A percentile compares a stretch with the other conserved stretches of the same genome.
These are phyloP conservation scores for Lentinula aciculospora DNA, from an alignment of 768 basidiomycete genomes.

Conservation along the genomic window DNA sequence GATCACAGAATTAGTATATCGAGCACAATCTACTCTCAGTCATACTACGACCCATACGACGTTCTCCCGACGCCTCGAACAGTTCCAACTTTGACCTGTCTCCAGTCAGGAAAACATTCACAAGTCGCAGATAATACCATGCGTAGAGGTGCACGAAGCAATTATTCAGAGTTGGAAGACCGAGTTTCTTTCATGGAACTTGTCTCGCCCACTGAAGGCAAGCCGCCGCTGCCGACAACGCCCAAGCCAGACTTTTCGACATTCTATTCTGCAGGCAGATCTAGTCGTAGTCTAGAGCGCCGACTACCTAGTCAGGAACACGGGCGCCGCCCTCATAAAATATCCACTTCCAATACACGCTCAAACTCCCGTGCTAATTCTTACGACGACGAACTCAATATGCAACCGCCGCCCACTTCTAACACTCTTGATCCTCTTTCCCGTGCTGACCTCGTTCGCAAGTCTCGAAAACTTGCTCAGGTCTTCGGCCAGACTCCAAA, in stretches of 20 bases:
- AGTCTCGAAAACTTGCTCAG: slow-evolving; percentile 73
- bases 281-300: slow-evolving; percentile 16
- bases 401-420: slow-evolving; percentile 50
- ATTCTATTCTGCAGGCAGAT: neutral
- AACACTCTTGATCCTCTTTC: slow-evolving; percentile 61
- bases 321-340: slow-evolving; percentile 8
- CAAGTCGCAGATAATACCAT: neutral
- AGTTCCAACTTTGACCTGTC: neutral
- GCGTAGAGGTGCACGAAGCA: neutral
- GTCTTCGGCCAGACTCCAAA: slow-evolving; percentile 70
- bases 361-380: slow-evolving; percentile 1
- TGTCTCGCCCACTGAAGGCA: slow-evolving; percentile 25
- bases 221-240: slow-evolving; percentile 39
- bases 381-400: slow-evolving; percentile 1
- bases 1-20: slow-evolving; percentile 38
- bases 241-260: slow-evolving; percentile 33
- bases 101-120: neutral
- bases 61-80: slow-evolving; percentile 4
- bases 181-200: slow-evolving; percentile 41
- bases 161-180: neutral
- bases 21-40: slow-evolving; percentile 32
- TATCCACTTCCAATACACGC: neutral
- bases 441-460: slow-evolving; percentile 67
- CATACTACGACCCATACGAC: slow-evolving; percentile 22
- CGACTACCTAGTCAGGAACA: slow-evolving; percentile 14